Evolutionary conservation across 768 basidiomycete genomes (phyloP), one percentile per base, ranked within the genome.

Genomic region (Paxillus rubicundulus): DNA sequence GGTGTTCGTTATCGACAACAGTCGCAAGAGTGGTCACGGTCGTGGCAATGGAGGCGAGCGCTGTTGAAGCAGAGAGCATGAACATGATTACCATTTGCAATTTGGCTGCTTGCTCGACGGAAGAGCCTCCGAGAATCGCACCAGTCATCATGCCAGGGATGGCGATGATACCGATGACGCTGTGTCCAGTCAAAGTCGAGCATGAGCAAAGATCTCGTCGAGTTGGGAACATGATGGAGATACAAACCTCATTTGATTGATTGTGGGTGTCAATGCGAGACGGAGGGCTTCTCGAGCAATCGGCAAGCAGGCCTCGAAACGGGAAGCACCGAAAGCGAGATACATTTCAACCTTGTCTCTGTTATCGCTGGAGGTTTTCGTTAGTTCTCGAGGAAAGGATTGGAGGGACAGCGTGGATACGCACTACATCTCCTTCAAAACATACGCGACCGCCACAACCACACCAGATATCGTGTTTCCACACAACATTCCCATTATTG

Each of bases 11-110:
- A 61, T 95, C 92, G 34, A 92, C 80, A 6, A 86, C 76, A 13
- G 86, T 76, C 4, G 66, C 65, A 8, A 93, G 77, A 7, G 82
- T 76, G 38, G 83, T 71, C 50, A 85, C 69, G 1, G 86, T 85
- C 3, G 82, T 80, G 47, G 80, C 72, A 49, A 90, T 84, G 3
- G 85, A 77, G 12, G 87, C 81, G 21, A 95, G 77, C 0, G 85
- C 82, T 0, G 87, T 87, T 52, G 83, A 80, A 0, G 91, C 84
- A 3, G 85, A 84, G 41, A 94, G 90, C 87, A 94, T 89, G 70
- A 95, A 94, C 84, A 93, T 89, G 72, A 95, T 91, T 52, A 95
- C 84, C 86, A 93, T 93, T 61, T 94, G 93, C 14, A 94, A 72
- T 47, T 84, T 82, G 2, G 89, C 89, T 0, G 92, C 93, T 68